Evolutionary conservation across 179 eudicot species (phyloP).

Genomic region (Monotropa hypopitys): DNA sequence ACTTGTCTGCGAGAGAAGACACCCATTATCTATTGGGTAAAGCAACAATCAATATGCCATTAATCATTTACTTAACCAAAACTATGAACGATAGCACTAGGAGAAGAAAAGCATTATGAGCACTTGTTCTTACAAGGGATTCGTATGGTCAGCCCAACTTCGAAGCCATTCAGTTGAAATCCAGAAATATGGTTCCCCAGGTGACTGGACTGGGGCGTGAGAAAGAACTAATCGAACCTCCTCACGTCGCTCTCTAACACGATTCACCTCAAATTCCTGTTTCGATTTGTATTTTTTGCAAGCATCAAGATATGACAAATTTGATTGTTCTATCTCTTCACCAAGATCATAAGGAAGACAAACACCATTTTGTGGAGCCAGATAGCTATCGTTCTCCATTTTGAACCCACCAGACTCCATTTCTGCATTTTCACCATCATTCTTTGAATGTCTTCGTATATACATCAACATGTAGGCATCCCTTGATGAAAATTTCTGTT

Average conservation of each 20-base stretch:
- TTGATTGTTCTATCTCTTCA: conserved; percentile 47
- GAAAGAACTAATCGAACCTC: conserved; percentile 83
- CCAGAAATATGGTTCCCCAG: conserved; percentile 67
- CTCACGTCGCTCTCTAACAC: conserved; percentile 59
- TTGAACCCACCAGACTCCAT: conserved; percentile 16
- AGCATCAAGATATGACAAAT: conserved; percentile 40
- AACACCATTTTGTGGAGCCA: conserved; percentile 16
- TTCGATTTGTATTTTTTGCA: conserved; percentile 50
- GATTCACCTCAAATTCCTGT: conserved; percentile 47
- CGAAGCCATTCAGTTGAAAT: conserved; percentile 92
- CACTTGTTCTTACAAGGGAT: conserved; percentile 41
- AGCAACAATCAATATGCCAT: background rate
- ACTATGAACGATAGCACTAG: background rate
- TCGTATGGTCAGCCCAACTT: conserved; percentile 74
- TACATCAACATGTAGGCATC: conserved; percentile 99
- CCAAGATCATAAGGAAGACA: conserved; percentile 67
- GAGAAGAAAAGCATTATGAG: background rate
- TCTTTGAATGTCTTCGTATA: conserved; percentile 37
- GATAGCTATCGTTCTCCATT: conserved; percentile 23
- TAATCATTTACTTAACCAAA: background rate
- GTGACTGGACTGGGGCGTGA: conserved; percentile 66
- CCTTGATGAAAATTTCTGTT: conserved; percentile 57
- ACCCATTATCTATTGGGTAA: background rate
- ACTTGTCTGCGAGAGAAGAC: background rate
- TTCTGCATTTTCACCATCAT: conserved; percentile 17